Percentiles rank a stretch among this genome's conserved stretches.
These are phyloP conservation scores for Fagus crenata DNA, from an alignment of 306 rosid genomes.

Conservation along the genomic window DNA sequence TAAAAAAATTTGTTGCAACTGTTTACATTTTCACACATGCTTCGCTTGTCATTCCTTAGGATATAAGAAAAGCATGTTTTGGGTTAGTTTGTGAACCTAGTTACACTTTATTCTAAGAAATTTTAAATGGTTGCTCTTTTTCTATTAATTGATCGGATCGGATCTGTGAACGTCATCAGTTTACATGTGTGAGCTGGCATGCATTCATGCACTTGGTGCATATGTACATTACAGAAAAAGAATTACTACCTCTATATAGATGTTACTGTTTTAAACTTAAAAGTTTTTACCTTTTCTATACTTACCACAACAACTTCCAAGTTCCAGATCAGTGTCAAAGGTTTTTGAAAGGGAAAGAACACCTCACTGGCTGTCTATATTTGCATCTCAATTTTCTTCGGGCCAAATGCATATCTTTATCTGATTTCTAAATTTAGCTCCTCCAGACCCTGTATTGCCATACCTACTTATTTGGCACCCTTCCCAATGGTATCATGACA, in stretches of 20 bases:
- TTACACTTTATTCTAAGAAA: not conserved
- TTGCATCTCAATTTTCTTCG: not conserved
- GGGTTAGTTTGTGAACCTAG: not conserved
- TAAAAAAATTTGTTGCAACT: slow-evolving; percentile 1
- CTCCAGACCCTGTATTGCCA: not conserved
- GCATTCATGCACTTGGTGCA: not conserved
- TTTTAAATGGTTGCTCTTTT: not conserved
- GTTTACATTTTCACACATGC: slow-evolving; percentile 8
- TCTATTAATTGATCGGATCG: not conserved
- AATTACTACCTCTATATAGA: not conserved
- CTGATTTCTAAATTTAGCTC: not conserved
- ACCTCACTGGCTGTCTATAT: not conserved
- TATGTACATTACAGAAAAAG: not conserved
- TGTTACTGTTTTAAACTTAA: not conserved
- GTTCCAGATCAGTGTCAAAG: not conserved
- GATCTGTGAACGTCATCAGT: not conserved
- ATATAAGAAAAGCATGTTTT: not conserved
- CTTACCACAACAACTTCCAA: not conserved
- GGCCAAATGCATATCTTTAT: not conserved
- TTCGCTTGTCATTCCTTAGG: slow-evolving; percentile 13
- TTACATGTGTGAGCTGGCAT: not conserved
- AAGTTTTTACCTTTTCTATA: not conserved
- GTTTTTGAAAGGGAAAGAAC: not conserved
- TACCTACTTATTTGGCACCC: not conserved
- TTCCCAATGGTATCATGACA: not conserved